Conservation (phyloP, 192 early-diverging fungal genomes). For the Backusella tarrabulga region DNA sequence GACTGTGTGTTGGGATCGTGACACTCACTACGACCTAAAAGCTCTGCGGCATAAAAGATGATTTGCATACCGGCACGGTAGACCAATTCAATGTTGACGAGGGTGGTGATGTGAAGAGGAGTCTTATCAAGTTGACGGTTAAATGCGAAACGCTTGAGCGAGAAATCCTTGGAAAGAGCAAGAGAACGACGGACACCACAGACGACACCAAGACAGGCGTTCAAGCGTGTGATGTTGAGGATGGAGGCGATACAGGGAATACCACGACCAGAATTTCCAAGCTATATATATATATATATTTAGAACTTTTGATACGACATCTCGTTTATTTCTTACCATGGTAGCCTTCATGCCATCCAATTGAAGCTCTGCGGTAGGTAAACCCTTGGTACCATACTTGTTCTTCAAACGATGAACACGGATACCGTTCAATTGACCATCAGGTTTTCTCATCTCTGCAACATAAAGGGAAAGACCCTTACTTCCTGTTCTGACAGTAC, state of each 20-base stretch:
- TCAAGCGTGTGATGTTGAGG: slow-evolving; percentile 69
- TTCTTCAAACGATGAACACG: slow-evolving; percentile 69
- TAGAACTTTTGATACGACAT: background rate
- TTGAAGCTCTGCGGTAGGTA: slow-evolving; percentile 73
- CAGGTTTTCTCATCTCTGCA: slow-evolving; percentile 50
- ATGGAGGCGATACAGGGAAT: slow-evolving; percentile 63
- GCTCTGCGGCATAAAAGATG: slow-evolving; percentile 50
- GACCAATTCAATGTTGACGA: slow-evolving; percentile 56
- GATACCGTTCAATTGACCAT: slow-evolving; percentile 60
- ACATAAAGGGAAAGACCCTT: slow-evolving; percentile 63
- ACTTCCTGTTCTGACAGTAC: slow-evolving; percentile 36
- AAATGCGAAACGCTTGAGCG: slow-evolving; percentile 57
- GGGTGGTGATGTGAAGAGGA: slow-evolving; percentile 59
- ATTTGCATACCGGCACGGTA: slow-evolving; percentile 54
- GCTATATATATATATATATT: slow-evolving; percentile 10
- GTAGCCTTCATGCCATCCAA: slow-evolving; percentile 52
- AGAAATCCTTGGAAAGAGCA: slow-evolving; percentile 59
- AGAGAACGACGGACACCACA: slow-evolving; percentile 44
- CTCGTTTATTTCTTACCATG: slow-evolving; percentile 13
- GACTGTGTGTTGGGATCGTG: slow-evolving; percentile 19
- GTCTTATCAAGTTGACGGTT: slow-evolving; percentile 44
- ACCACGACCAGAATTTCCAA: slow-evolving; percentile 53
- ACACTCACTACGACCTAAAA: slow-evolving; percentile 57
- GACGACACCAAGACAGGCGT: slow-evolving; percentile 49
- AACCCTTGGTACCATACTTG: slow-evolving; percentile 67